A percentile compares a stretch with the other conserved stretches of the same genome.
These are phyloP conservation scores for Sedum album DNA, from an alignment of 164 flowering plant genomes.

Conservation along the genomic window DNA sequence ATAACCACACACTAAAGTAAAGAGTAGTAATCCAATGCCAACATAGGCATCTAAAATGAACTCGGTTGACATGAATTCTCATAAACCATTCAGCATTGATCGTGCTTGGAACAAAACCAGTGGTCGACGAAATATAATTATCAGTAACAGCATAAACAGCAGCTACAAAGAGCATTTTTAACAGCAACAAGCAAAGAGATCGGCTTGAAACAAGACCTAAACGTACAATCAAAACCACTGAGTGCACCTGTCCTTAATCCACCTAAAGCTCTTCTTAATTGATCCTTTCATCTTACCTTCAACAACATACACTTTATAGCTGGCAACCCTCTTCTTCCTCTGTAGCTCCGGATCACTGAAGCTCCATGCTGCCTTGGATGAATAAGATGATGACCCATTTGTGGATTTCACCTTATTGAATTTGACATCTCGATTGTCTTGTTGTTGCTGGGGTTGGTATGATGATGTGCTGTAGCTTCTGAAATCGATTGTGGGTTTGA, in stretches of 20 bases:
- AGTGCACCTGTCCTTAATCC: conserved; percentile 78
- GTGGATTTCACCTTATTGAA: conserved; percentile 4
- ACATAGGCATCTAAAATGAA: too few relatives aligned
- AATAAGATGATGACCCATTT: background rate
- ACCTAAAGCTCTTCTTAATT: conserved; percentile 51
- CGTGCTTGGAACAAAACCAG: too few relatives aligned
- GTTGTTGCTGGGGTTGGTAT: background rate
- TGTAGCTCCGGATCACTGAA: conserved; percentile 61
- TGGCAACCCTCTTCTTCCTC: conserved; percentile 56
- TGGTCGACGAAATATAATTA: background rate
- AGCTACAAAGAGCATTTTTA: background rate
- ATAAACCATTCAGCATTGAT: too few relatives aligned
- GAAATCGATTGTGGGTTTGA: background rate
- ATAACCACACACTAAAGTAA: too few relatives aligned
- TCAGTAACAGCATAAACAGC: background rate
- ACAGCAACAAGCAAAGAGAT: background rate
- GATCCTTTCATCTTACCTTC: conserved; percentile 72
- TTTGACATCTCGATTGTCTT: background rate
- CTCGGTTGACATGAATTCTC: too few relatives aligned
- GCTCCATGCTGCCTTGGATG: conserved; percentile 21
- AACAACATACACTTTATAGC: conserved; percentile 55
- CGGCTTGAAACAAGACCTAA: background rate
- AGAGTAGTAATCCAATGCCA: too few relatives aligned
- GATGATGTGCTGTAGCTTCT: conserved; percentile 9
- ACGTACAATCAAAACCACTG: conserved; percentile 13